Evolutionary conservation across 2,329 filamentous ascomycete species (phyloP), one percentile per base, ranked within the genome.

Genomic region (Aspergillus hiratsukae): DNA sequence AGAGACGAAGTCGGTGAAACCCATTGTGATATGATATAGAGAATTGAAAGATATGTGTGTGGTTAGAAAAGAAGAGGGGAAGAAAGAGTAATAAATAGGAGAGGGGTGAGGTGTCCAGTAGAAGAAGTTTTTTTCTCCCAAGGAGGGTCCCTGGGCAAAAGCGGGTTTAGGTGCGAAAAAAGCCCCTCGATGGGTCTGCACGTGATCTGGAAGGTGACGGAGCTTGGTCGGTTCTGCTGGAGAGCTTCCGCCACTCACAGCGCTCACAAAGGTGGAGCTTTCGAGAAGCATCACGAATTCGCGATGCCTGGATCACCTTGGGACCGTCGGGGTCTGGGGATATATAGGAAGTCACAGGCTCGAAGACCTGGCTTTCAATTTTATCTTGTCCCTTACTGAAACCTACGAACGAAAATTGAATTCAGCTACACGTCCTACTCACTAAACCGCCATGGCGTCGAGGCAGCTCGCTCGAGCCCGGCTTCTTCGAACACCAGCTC

Each of bases 1-100:
- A 73, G 81, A 82, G 65, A 83, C 76, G 66, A 87, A 79, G 73
- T 87, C 84, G 70, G 81, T 81, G 81, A 87, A 87, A 77, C 85
- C 85, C 85, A 87, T 87, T 71, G 67, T 75, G 71, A 72, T 66
- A 53, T 48, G 59, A 59, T 53, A 57, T 49, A 57, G 52, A 54
- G 51, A 53, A 61, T 61, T 57, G 51, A 51, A 53, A 52, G 56
- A 58, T 58, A 57, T 57, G 59, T 60, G 64, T 58, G 54, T 59
- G 59, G 60, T 61, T 56, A 60, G 54, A 61, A 55, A 61, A 58
- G 51, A 54, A 52, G 59, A 54, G 55, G 53, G 58, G 53, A 61
- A 60, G 53, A 58, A 54, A 51, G 58, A 56, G 60, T 60, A 61
- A 61, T 53, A 62, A 55, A 66, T 65, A 66, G 61, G 64, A 57